phyloP scores from a whole-genome alignment of 352 stramenopile species.

The Globisporangium nunn region DNA sequence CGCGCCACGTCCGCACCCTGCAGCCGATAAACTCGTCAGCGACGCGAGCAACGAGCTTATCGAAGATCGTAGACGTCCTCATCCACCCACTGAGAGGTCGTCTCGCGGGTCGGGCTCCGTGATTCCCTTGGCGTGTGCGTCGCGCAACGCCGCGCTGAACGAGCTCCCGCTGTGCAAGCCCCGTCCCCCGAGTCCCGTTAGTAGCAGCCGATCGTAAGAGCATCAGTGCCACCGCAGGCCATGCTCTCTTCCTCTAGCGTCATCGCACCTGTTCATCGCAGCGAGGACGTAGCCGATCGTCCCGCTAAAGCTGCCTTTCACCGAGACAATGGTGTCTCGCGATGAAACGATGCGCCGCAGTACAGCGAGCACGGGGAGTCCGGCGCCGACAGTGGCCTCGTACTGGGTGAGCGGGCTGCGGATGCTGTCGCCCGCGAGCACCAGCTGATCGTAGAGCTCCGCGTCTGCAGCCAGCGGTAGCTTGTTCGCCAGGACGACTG shows the following conservation, averaged over 20 bases:
- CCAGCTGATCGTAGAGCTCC: constrained; percentile 28
- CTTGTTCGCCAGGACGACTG: constrained; percentile 47
- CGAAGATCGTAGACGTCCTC: too few species aligned
- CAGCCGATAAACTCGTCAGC: not conserved
- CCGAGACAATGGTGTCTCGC: constrained; percentile 29
- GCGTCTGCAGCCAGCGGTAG: constrained; percentile 27
- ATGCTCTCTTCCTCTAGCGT: too few species aligned
- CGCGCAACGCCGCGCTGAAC: constrained; percentile 36
- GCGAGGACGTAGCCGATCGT: constrained; percentile 55
- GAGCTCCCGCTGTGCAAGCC: constrained; percentile 18
- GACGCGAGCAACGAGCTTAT: too few species aligned
- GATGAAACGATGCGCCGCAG: constrained; percentile 43
- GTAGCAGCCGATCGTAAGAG: too few species aligned
- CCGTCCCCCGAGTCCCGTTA: too few species aligned
- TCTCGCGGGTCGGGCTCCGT: constrained; percentile 64
- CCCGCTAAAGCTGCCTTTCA: constrained; percentile 56
- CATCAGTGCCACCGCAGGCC: too few species aligned
- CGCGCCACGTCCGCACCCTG: constrained; percentile 57
- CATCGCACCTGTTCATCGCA: constrained; percentile 19
- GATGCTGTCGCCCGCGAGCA: constrained; percentile 7
- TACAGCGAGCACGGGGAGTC: constrained; percentile 46
- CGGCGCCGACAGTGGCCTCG: constrained; percentile 58
- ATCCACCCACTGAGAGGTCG: constrained; percentile 30
- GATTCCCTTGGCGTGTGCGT: constrained; percentile 45
- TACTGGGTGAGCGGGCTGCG: constrained; percentile 26